Conservation (phyloP, 208 protist genomes). For the Novymonas esmeraldas region DNA sequence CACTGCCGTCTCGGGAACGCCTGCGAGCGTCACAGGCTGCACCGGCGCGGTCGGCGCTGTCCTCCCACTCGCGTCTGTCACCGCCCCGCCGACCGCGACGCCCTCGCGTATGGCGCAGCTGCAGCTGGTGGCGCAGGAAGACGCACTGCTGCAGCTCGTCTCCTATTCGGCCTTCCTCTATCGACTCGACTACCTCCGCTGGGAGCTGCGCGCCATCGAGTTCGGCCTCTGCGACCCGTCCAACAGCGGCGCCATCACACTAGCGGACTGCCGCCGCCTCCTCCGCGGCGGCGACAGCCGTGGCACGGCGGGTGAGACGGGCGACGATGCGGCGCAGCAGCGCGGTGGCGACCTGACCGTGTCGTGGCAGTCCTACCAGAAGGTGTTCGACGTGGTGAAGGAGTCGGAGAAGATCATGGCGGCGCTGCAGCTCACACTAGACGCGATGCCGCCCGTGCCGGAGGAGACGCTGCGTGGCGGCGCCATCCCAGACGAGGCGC, state of each 20-base stretch:
- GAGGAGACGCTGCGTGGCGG: conserved; percentile 26
- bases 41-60: background rate
- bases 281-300: conserved; percentile 28
- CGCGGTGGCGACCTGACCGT: conserved; percentile 5
- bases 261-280: conserved; percentile 49
- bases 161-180: conserved; percentile 46
- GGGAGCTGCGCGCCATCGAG: conserved; percentile 65
- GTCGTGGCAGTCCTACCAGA: conserved; percentile 70
- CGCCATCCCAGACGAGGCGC: conserved; percentile 37
- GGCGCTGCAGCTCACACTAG: conserved; percentile 52
- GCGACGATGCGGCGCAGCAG: background rate
- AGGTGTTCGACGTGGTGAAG: conserved; percentile 66
- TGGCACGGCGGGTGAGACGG: background rate
- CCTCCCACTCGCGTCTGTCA: background rate
- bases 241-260: conserved; percentile 53
- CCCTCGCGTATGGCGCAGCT: conserved; percentile 1
- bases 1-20: no score
- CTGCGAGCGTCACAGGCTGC: no score
- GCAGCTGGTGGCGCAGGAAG: conserved; percentile 13
- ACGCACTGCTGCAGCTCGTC: conserved; percentile 21
- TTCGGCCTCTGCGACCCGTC: conserved; percentile 56
- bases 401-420: conserved; percentile 52
- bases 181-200: conserved; percentile 58
- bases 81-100: background rate
- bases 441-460: conserved; percentile 42